Evolutionary conservation across 371 early-diverging fungal genomes (phyloP).

Genomic region (Choanephora cucurbitarum): DNA sequence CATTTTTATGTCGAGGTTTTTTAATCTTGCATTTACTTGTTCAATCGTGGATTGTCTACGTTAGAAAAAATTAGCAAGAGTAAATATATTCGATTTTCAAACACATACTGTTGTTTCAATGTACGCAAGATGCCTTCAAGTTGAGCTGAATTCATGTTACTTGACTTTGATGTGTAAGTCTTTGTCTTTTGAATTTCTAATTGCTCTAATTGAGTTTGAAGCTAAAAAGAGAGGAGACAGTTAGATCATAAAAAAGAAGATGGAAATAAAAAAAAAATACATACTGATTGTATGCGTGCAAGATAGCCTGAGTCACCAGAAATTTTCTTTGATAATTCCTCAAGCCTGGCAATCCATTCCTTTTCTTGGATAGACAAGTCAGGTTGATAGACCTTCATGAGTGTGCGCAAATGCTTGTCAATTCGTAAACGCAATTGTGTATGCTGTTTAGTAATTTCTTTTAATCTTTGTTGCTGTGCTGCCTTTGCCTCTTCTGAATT

Average conservation of each 20-base stretch:
- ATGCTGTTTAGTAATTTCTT: conserved; percentile 16
- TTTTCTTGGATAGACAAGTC: conserved; percentile 26
- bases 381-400: conserved; percentile 25
- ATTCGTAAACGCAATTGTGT: conserved; percentile 24
- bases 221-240: background rate
- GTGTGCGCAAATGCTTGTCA: conserved; percentile 21
- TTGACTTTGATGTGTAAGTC: background rate
- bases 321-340: conserved; percentile 18
- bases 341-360: conserved; percentile 19
- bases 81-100: background rate
- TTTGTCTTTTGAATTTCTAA: background rate
- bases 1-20: background rate
- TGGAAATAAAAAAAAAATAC: conserved; percentile 6
- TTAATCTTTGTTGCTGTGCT: conserved; percentile 14
- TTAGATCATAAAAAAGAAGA: background rate
- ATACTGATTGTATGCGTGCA: conserved; percentile 12
- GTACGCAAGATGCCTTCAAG: background rate
- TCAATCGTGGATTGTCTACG: background rate
- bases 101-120: background rate
- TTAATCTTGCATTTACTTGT: background rate
- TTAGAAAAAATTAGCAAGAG: background rate
- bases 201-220: background rate
- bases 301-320: conserved; percentile 19
- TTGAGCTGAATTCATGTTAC: background rate
- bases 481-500: conserved; percentile 14